Evolutionary conservation across 805 yeast species (phyloP).

Genomic region (Pichia gijzeniarum): DNA sequence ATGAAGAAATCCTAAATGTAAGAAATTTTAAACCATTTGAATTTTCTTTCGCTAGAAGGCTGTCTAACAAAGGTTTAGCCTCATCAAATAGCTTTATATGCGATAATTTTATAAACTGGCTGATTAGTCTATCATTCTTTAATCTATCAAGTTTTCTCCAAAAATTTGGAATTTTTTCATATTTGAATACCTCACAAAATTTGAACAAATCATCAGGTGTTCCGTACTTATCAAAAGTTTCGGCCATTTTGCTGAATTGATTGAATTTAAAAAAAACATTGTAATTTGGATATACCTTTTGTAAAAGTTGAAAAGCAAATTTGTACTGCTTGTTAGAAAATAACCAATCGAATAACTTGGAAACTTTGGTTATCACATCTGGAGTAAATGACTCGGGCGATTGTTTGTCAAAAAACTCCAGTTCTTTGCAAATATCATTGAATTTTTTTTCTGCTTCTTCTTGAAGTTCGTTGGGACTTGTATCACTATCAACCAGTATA

Average conservation of each 20-base stretch:
- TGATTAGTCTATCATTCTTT: neutral
- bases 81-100: neutral
- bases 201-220: slow-evolving; percentile 14
- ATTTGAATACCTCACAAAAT: slow-evolving; percentile 15
- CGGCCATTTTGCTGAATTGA: slow-evolving; percentile 12
- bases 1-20: slow-evolving; percentile 3
- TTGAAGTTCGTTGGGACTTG: slow-evolving; percentile 3
- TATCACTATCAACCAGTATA: slow-evolving; percentile 13
- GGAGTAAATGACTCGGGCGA: slow-evolving; percentile 10
- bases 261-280: slow-evolving; percentile 15
- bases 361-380: slow-evolving; percentile 10
- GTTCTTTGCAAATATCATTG: slow-evolving; percentile 1
- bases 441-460: slow-evolving; percentile 11
- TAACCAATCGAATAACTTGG: slow-evolving; percentile 19
- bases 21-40: slow-evolving; percentile 11
- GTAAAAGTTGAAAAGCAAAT: slow-evolving; percentile 13
- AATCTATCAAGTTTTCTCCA: slow-evolving; percentile 9
- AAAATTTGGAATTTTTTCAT: slow-evolving; percentile 9
- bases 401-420: slow-evolving; percentile 3
- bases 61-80: neutral
- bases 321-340: slow-evolving; percentile 16
- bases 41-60: neutral
- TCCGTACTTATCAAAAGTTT: slow-evolving; percentile 22
- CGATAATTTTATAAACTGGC: slow-evolving; percentile 6
- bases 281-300: neutral